phyloP scores from a whole-genome alignment of 2,329 filamentous ascomycete genomes.

The Cucurbitaria berberidis region DNA sequence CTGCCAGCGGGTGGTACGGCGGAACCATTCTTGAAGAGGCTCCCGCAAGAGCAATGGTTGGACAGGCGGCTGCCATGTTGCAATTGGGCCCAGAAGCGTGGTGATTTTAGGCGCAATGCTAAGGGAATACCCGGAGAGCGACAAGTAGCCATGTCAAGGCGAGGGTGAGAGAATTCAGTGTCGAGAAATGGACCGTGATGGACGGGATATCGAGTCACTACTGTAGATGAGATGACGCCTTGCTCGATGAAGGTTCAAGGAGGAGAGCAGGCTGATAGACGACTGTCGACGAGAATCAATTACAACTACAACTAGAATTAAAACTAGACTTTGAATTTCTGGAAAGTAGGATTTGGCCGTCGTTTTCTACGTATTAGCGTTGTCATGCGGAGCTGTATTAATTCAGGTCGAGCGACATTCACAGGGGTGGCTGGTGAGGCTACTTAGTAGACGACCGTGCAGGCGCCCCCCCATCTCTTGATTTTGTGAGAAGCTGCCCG shows the following conservation, averaged over 20 bases:
- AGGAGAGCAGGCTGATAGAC: no score
- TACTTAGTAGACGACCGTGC: slow-evolving; percentile 11
- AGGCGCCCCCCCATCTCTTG: slow-evolving; percentile 8
- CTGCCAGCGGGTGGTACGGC: slow-evolving; percentile 28
- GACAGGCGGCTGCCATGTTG: slow-evolving; percentile 39
- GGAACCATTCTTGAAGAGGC: slow-evolving; percentile 21
- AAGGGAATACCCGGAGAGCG: slow-evolving; percentile 9
- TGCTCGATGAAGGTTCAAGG: neutral
- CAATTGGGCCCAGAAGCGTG: slow-evolving; percentile 18
- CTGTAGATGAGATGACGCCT: no score
- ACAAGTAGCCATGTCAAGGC: neutral
- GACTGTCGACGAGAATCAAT: no score
- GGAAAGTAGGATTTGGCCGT: no score
- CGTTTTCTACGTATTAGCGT: slow-evolving; percentile 15
- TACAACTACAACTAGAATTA: no score
- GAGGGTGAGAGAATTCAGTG: no score
- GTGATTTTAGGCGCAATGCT: neutral
- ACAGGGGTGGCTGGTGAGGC: slow-evolving; percentile 25
- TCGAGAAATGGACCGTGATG: no score
- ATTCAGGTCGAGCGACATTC: slow-evolving; percentile 17
- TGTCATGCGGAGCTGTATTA: slow-evolving; percentile 13
- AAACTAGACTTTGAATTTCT: no score
- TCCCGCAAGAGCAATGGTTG: slow-evolving; percentile 28
- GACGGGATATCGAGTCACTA: no score
- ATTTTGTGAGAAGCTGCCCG: slow-evolving; percentile 16